Conservation (phyloP, 2,329 filamentous ascomycete genomes). For the Nemania sp. region DNA sequence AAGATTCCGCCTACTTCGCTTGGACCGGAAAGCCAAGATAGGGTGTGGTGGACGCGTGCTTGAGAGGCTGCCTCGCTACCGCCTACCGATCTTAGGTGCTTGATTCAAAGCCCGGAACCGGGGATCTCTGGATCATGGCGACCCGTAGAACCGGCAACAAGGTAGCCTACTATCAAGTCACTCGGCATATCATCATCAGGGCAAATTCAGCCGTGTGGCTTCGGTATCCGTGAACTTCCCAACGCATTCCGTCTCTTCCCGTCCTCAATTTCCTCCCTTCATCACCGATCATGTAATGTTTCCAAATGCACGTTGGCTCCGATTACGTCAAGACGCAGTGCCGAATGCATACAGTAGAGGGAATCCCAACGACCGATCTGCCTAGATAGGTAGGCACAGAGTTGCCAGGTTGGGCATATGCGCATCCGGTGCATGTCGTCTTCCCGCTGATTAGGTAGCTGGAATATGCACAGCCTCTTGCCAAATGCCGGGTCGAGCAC, state of each 20-base stretch:
- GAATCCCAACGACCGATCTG: too few relatives aligned
- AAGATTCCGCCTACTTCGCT: constrained; percentile 10
- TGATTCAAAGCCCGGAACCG: too few relatives aligned
- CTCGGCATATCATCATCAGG: too few relatives aligned
- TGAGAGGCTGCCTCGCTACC: constrained; percentile 3
- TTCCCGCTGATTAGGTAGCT: not conserved
- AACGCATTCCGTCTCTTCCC: not conserved
- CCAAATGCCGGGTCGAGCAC: too few relatives aligned
- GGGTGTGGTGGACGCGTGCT: constrained; percentile 2
- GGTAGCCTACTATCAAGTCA: too few relatives aligned
- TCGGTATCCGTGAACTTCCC: too few relatives aligned
- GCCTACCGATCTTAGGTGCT: too few relatives aligned
- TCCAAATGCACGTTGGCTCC: not conserved
- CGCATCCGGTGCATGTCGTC: constrained; percentile 8
- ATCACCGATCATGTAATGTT: not conserved
- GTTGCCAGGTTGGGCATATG: constrained; percentile 12
- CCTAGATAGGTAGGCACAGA: not conserved
- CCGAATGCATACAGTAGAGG: too few relatives aligned
- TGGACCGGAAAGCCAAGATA: constrained; percentile 1
- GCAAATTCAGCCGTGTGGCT: too few relatives aligned
- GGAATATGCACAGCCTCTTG: not conserved
- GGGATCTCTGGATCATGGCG: too few relatives aligned
- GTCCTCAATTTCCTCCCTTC: constrained; percentile 3
- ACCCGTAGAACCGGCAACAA: too few relatives aligned
- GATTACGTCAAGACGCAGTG: constrained; percentile 12